These are phyloP conservation scores for Euphorbia lathyris DNA, from an alignment of 345 rosid species.

Conservation along the genomic window DNA sequence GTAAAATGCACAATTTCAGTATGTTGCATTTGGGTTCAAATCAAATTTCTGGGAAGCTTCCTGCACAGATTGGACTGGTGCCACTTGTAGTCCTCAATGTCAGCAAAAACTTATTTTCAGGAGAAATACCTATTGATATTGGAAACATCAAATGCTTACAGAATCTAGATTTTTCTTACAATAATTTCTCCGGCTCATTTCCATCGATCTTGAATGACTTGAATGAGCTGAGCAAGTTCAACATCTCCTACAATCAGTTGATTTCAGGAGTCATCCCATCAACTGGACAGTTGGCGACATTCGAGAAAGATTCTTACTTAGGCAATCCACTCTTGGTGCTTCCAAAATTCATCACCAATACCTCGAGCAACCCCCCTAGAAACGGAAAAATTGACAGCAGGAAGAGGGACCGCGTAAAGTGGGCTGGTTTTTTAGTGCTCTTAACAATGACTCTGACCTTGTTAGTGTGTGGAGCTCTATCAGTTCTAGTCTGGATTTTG, in stretches of 20 bases:
- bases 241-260: constrained; percentile 73
- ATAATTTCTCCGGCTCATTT: constrained; percentile 77
- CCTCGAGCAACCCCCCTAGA: constrained; percentile 9
- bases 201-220: constrained; percentile 58
- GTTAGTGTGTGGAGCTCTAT: constrained; percentile 44
- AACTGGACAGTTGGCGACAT: constrained; percentile 73
- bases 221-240: constrained; percentile 69
- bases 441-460: constrained; percentile 36
- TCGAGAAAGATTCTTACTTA: constrained; percentile 66
- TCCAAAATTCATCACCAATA: constrained; percentile 44
- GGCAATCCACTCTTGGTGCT: constrained; percentile 66
- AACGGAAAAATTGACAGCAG: background rate
- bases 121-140: constrained; percentile 63
- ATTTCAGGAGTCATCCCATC: constrained; percentile 64
- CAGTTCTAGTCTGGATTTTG: constrained; percentile 37
- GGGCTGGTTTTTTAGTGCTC: constrained; percentile 35
- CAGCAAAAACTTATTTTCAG: constrained; percentile 53
- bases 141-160: constrained; percentile 60
- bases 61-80: constrained; percentile 51
- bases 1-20: constrained; percentile 59
- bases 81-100: constrained; percentile 77
- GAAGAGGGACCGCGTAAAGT: constrained; percentile 26
- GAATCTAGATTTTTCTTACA: constrained; percentile 76
- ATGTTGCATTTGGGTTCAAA: constrained; percentile 72
- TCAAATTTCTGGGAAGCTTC: constrained; percentile 49